Evolutionary conservation across 164 flowering plant genomes (phyloP), one percentile per base, ranked within the genome.

Genomic region (Aristolochia contorta): DNA sequence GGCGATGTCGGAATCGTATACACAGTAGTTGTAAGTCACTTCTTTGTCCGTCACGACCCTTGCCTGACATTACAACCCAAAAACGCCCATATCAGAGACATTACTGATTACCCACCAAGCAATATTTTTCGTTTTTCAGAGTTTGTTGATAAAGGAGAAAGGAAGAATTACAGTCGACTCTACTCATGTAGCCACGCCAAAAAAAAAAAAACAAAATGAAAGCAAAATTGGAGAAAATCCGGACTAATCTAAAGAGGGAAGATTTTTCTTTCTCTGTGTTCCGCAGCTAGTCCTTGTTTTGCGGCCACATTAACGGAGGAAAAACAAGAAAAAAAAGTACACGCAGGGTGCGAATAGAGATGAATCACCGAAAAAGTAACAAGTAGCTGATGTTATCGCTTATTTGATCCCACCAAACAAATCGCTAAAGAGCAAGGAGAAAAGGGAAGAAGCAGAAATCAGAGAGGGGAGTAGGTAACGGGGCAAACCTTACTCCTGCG

Each of bases 1-100:
- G 10, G 99, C 59, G 37, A 86, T 85, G 70, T 93, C 99, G 0
- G 91, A 83, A 71, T 85, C 92, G 71, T 93, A 91, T 25, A 74
- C 75, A 60, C 97, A 91, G 68, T 78, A 82, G 58, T 54, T 75
- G 63, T 84, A 82, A 3, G 78, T 7, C 32, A 33, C 16, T 0
- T 77, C 80, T 3, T 27, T 2, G 57, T 84, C 91, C 4, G 24
- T 19, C 4, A 54, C 57, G 20, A 78, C 48, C 1, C 37, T 63
- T 16, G 85, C 96, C 96, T 86, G 86, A 57, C n/a, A 27, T n/a
- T 27, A 27, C n/a, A 58, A 62, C 45, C 59, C 58, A 69, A 59
- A 45, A 51, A 15, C 20, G 0, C 18, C 20, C 6, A 14, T 8
- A 6, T 37, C 27, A 22, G 19, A 30, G 41, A 14, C 13, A 53